phyloP scores from a whole-genome alignment of 1,139 yeast species.

The Blastobotrys arbuscula region DNA sequence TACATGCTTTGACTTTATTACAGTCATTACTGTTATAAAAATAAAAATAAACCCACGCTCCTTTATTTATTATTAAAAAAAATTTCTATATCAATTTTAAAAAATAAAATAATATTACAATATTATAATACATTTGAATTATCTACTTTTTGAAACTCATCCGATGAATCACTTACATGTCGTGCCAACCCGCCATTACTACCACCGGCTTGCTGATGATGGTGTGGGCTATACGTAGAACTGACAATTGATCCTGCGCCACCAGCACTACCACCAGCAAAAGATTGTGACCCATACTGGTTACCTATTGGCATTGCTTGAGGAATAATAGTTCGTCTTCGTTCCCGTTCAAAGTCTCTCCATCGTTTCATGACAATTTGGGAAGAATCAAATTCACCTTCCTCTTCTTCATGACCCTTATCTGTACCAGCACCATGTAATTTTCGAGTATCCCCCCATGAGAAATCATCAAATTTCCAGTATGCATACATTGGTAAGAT shows the following conservation, averaged over 20 bases:
- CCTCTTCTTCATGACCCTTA: constrained; percentile 57
- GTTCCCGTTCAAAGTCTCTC: constrained; percentile 84
- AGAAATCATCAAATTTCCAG: constrained; percentile 97
- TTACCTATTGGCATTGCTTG: constrained; percentile 14
- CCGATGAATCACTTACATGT: constrained; percentile 1
- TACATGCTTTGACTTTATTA: constrained; percentile 1
- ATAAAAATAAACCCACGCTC: no score
- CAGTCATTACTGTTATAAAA: constrained; percentile 6
- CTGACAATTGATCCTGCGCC: constrained; percentile 12
- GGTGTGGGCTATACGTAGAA: constrained; percentile 3
- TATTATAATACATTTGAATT: constrained; percentile 1
- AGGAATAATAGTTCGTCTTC: constrained; percentile 17
- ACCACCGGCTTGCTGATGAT: not conserved
- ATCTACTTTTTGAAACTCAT: constrained; percentile 9
- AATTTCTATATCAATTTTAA: not conserved
- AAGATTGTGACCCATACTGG: constrained; percentile 1
- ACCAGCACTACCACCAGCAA: constrained; percentile 12
- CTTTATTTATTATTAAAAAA: not conserved
- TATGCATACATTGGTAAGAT: constrained; percentile 82
- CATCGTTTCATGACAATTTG: constrained; percentile 86
- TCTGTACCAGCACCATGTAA: constrained; percentile 60
- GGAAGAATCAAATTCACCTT: constrained; percentile 85
- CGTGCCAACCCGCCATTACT: not conserved
- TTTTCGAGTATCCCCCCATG: constrained; percentile 97
- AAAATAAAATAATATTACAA: not conserved